phyloP scores from a whole-genome alignment of 345 rosid species.

The Ceriops tagal region DNA sequence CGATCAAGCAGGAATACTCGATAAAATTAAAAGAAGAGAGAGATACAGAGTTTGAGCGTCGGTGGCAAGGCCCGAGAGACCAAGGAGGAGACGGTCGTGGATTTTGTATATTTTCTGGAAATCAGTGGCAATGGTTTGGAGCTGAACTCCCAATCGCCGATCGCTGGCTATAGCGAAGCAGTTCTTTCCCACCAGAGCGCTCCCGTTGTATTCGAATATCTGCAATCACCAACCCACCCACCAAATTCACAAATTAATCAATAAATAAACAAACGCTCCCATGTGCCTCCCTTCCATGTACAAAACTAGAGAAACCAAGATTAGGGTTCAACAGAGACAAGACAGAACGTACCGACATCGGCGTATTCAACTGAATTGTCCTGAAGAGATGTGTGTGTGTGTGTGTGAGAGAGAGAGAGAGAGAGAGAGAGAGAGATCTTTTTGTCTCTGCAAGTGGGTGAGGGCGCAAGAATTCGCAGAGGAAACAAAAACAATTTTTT shows the following conservation, averaged over 20 bases:
- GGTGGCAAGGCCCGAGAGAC: slow-evolving; percentile 92
- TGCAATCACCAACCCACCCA: slow-evolving; percentile 20
- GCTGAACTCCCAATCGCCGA: slow-evolving; percentile 88
- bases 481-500: no score
- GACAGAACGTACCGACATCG: slow-evolving; percentile 55
- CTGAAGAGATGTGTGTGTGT: neutral
- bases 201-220: slow-evolving; percentile 98
- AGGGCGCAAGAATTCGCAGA: no score
- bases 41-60: slow-evolving; percentile 86
- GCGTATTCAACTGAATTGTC: neutral
- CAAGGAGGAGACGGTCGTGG: slow-evolving; percentile 81
- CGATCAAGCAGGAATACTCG: neutral
- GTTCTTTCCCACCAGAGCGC: slow-evolving; percentile 95
- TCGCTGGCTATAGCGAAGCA: slow-evolving; percentile 99
- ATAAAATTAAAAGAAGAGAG: neutral
- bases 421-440: neutral
- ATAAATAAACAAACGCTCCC: neutral
- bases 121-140: slow-evolving; percentile 93
- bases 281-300: no score
- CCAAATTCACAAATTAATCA: neutral
- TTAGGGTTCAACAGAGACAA: slow-evolving; percentile 5
- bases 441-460: no score
- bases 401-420: neutral
- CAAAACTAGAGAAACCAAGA: neutral
- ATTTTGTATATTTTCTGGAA: slow-evolving; percentile 77